These are phyloP conservation scores for Teratosphaeria gauchensis DNA, from an alignment of 2,329 filamentous ascomycete species.

Conservation along the genomic window DNA sequence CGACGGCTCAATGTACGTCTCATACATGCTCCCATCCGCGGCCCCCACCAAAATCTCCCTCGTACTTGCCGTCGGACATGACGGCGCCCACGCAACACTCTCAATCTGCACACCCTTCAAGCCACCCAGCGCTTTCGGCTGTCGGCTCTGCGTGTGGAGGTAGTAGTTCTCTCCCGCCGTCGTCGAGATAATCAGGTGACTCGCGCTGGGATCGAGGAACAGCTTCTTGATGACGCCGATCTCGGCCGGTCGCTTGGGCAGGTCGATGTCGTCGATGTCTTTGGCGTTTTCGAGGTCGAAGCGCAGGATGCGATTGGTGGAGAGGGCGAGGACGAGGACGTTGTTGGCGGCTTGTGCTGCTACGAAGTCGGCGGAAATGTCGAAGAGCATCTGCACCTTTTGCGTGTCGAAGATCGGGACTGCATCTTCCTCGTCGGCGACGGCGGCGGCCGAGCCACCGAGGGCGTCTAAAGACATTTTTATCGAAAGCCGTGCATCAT, in stretches of 20 bases:
- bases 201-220: slow-evolving; percentile 95
- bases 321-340: slow-evolving; percentile 83
- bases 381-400: slow-evolving; percentile 85
- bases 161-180: slow-evolving; percentile 94
- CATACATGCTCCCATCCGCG: slow-evolving; percentile 90
- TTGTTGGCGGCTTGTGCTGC: slow-evolving; percentile 96
- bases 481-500: background rate
- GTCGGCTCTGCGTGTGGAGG: slow-evolving; percentile 86
- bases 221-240: slow-evolving; percentile 87
- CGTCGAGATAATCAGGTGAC: slow-evolving; percentile 85
- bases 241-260: slow-evolving; percentile 86
- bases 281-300: slow-evolving; percentile 90
- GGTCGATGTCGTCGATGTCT: slow-evolving; percentile 97
- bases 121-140: slow-evolving; percentile 70
- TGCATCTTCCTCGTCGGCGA: background rate
- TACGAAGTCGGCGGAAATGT: slow-evolving; percentile 88
- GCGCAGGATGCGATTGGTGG: slow-evolving; percentile 81
- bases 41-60: slow-evolving; percentile 87
- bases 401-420: slow-evolving; percentile 92
- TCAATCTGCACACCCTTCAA: slow-evolving; percentile 82
- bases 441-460: background rate
- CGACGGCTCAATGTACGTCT: slow-evolving; percentile 87
- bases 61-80: slow-evolving; percentile 83
- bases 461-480: background rate
- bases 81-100: slow-evolving; percentile 89